A percentile compares a stretch with the other conserved stretches of the same genome.
phyloP scores from a whole-genome alignment of 2,329 filamentous ascomycete species.

The Stemphylium lycopersici region DNA sequence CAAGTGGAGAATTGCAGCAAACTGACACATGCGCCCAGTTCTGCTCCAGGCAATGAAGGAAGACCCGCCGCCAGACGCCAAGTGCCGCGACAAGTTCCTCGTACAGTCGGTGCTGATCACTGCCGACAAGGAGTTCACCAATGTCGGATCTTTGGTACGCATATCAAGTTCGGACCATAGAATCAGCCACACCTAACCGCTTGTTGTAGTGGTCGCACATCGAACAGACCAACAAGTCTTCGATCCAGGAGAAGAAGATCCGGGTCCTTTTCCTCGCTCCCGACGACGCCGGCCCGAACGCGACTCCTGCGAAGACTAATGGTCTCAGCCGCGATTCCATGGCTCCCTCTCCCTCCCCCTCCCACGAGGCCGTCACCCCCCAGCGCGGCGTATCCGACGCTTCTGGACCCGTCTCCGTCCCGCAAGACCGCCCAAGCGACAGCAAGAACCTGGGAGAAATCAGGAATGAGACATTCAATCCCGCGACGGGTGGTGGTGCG shows the following conservation, averaged over 20 bases:
- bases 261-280: slow-evolving; percentile 82
- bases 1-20: slow-evolving; percentile 18
- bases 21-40: slow-evolving; percentile 62
- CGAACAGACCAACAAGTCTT: slow-evolving; percentile 74
- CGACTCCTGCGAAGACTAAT: slow-evolving; percentile 44
- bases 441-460: slow-evolving; percentile 51
- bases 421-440: slow-evolving; percentile 47
- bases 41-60: slow-evolving; percentile 98
- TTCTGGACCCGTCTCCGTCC: slow-evolving; percentile 47
- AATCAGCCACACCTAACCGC: slow-evolving; percentile 9
- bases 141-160: slow-evolving; percentile 79
- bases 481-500: slow-evolving; percentile 43
- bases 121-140: slow-evolving; percentile 81
- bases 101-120: slow-evolving; percentile 89
- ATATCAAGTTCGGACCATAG: background rate
- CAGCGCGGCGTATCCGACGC: slow-evolving; percentile 45
- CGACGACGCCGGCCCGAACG: slow-evolving; percentile 52
- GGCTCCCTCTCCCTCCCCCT: slow-evolving; percentile 60
- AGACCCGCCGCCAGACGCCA: slow-evolving; percentile 82
- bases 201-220: slow-evolving; percentile 72
- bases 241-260: slow-evolving; percentile 93
- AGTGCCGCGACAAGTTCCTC: slow-evolving; percentile 97
- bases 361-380: slow-evolving; percentile 57
- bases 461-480: slow-evolving; percentile 49
- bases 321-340: slow-evolving; percentile 40